Conservation (phyloP, 352 stramenopile species). For the Phytophthora fragariaefolia region DNA sequence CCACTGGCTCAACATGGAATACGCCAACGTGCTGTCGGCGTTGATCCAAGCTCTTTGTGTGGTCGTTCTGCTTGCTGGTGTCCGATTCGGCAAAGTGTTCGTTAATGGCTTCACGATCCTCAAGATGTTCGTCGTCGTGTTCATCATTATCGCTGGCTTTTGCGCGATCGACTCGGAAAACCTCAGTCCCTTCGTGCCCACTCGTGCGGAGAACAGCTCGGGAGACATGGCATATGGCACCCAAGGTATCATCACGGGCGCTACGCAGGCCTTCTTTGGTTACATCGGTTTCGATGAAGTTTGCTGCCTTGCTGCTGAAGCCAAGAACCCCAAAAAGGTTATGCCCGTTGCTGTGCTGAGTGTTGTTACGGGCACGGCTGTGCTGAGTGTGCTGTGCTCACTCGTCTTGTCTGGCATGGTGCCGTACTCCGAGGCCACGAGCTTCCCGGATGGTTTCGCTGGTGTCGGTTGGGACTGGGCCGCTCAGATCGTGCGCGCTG, state of each 20-base stretch:
- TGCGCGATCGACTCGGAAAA: conserved; percentile 76
- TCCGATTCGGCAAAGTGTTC: conserved; percentile 82
- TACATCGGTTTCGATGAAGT: conserved; percentile 96
- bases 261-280: conserved; percentile 92
- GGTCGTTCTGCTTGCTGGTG: conserved; percentile 60
- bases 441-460: conserved; percentile 39
- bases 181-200: conserved; percentile 72
- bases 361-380: conserved; percentile 72
- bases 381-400: conserved; percentile 63
- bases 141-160: conserved; percentile 90
- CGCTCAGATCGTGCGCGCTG: conserved; percentile 38
- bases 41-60: conserved; percentile 64
- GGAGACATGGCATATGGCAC: conserved; percentile 49
- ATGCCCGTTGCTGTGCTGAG: conserved; percentile 85
- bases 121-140: conserved; percentile 77
- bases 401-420: conserved; percentile 86
- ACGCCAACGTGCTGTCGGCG: conserved; percentile 49
- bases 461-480: conserved; percentile 35
- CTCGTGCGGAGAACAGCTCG: conserved; percentile 26
- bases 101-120: conserved; percentile 77
- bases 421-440: conserved; percentile 36
- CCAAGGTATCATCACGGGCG: conserved; percentile 79
- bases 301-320: conserved; percentile 86
- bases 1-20: conserved; percentile 51
- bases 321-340: conserved; percentile 75